These are phyloP conservation scores for Rubroshorea leprosula DNA, from an alignment of 345 rosid species.

Conservation along the genomic window DNA sequence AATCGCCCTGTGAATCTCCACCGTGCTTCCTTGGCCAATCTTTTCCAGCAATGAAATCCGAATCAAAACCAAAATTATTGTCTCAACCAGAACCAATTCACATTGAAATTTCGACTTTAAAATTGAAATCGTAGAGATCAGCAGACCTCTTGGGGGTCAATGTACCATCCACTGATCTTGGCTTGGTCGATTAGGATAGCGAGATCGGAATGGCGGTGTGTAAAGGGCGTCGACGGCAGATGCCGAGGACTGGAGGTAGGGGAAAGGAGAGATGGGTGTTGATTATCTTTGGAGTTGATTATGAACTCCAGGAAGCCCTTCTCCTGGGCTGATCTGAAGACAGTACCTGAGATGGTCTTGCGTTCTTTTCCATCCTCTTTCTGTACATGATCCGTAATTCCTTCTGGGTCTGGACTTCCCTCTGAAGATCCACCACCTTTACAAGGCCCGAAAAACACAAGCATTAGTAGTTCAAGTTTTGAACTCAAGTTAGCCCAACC, in stretches of 20 bases:
- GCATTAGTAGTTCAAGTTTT: too few relatives aligned
- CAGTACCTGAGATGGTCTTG: slow-evolving; percentile 48
- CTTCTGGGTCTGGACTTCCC: slow-evolving; percentile 38
- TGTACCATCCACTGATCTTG: slow-evolving; percentile 43
- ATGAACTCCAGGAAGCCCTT: slow-evolving; percentile 46
- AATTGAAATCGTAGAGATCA: not conserved
- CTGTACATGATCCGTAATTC: slow-evolving; percentile 32
- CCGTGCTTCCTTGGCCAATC: slow-evolving; percentile 49
- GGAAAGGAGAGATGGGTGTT: slow-evolving; percentile 18
- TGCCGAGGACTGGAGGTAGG: slow-evolving; percentile 13
- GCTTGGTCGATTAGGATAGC: slow-evolving; percentile 29
- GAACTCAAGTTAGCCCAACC: not conserved
- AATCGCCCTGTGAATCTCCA: slow-evolving; percentile 39
- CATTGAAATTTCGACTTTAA: not conserved
- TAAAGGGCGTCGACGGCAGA: slow-evolving; percentile 9
- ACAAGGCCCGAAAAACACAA: slow-evolving; percentile 3
- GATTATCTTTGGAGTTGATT: slow-evolving; percentile 19
- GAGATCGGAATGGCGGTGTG: slow-evolving; percentile 19
- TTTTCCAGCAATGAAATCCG: slow-evolving; percentile 39
- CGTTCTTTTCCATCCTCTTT: slow-evolving; percentile 46
- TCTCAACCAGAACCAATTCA: not conserved
- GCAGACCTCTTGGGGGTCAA: slow-evolving; percentile 42
- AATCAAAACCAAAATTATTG: not conserved
- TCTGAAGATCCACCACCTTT: slow-evolving; percentile 37
- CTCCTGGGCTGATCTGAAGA: slow-evolving; percentile 56